Conservation (phyloP, 148 eudicot species). For the Nyssa sinensis region DNA sequence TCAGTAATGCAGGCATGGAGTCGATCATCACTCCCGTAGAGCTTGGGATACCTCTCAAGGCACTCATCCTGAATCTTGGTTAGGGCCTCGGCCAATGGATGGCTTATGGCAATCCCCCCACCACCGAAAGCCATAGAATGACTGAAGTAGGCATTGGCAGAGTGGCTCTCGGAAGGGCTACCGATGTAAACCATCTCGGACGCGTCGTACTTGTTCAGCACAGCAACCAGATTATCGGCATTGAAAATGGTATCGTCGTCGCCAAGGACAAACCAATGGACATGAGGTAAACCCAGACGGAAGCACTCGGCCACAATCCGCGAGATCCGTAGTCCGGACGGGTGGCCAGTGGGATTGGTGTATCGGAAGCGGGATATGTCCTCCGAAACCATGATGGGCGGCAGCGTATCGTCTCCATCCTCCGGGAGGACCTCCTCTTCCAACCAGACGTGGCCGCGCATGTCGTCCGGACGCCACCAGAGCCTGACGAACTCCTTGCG, state of each 20-base stretch:
- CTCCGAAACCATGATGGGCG: conserved; percentile 8
- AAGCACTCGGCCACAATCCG: neutral
- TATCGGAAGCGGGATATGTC: conserved; percentile 7
- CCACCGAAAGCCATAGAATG: conserved; percentile 8
- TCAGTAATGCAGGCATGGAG: conserved; percentile 11
- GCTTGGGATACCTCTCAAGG: conserved; percentile 6
- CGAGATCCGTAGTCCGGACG: conserved; percentile 4
- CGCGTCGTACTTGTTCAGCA: conserved; percentile 2
- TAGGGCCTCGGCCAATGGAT: neutral
- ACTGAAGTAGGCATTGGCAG: conserved; percentile 1
- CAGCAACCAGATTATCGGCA: neutral
- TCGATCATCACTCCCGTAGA: conserved; percentile 5
- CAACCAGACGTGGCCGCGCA: conserved; percentile 5
- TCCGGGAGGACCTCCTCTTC: neutral
- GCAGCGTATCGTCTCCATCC: conserved; percentile 1
- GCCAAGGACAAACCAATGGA: neutral
- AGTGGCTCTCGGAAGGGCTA: conserved; percentile 3
- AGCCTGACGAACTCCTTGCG: conserved; percentile 9
- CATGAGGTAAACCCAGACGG: neutral
- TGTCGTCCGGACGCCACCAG: conserved; percentile 1
- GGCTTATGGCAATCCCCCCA: conserved; percentile 1
- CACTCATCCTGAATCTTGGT: neutral
- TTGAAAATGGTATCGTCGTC: conserved; percentile 10
- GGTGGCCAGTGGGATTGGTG: conserved; percentile 11
- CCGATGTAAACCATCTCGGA: conserved; percentile 11